phyloP scores from a whole-genome alignment of 2,329 filamentous ascomycete species.

The Akanthomyces lecanii region DNA sequence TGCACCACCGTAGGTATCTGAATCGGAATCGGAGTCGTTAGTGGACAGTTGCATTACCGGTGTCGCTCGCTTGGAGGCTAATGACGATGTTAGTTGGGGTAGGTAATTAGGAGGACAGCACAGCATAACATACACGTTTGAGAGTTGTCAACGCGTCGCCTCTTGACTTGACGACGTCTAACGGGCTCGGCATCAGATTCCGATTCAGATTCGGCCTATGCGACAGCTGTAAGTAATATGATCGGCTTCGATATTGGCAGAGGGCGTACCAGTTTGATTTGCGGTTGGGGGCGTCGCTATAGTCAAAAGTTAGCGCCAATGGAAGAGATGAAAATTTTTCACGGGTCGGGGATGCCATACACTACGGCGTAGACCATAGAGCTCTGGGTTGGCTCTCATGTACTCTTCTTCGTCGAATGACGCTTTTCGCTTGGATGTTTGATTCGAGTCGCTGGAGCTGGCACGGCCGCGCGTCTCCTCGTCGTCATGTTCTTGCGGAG shows the following conservation, averaged over 20 bases:
- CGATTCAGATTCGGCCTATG: constrained; percentile 54
- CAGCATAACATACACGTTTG: constrained; percentile 51
- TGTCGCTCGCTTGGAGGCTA: constrained; percentile 59
- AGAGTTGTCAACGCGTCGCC: constrained; percentile 64
- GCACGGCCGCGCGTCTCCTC: constrained; percentile 45
- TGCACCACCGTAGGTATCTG: constrained; percentile 75
- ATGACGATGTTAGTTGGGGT: constrained; percentile 15
- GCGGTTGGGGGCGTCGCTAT: constrained; percentile 54
- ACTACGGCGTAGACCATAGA: constrained; percentile 91
- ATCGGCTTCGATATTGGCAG: background rate
- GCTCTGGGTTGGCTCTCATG: constrained; percentile 85
- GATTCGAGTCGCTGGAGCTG: constrained; percentile 66
- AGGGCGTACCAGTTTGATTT: constrained; percentile 52
- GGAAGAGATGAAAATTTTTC: constrained; percentile 22
- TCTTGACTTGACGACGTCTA: constrained; percentile 58
- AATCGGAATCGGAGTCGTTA: constrained; percentile 64
- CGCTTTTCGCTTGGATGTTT: constrained; percentile 69
- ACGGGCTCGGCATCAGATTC: constrained; percentile 65
- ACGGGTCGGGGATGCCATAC: constrained; percentile 49
- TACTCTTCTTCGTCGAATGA: constrained; percentile 70
- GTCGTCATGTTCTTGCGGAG: constrained; percentile 21
- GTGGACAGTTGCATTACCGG: constrained; percentile 50
- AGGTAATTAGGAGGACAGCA: constrained; percentile 10
- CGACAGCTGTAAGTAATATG: constrained; percentile 11
- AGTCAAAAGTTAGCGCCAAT: constrained; percentile 29